Evolutionary conservation across 805 yeast species (phyloP).

Genomic region (Teunomyces gatunensis): DNA sequence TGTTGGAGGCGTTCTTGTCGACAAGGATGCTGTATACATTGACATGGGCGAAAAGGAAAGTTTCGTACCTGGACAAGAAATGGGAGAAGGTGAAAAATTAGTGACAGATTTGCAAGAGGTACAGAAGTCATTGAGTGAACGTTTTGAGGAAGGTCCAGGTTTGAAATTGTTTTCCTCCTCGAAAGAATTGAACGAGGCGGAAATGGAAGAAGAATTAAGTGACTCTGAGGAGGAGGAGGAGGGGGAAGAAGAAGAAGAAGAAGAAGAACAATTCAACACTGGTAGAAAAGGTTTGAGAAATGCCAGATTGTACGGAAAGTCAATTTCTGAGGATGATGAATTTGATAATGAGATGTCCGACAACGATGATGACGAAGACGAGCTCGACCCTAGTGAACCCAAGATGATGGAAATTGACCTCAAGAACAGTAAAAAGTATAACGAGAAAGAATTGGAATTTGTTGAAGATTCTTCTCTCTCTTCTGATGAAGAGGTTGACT

Average conservation of each 20-base stretch:
- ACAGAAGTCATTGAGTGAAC: slow-evolving; percentile 55
- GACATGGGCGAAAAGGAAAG: slow-evolving; percentile 62
- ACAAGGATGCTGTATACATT: slow-evolving; percentile 95
- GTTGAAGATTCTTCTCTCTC: slow-evolving; percentile 49
- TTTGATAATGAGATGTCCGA: slow-evolving; percentile 40
- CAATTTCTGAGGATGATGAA: slow-evolving; percentile 48
- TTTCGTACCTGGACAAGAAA: slow-evolving; percentile 59
- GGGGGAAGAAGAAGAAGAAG: slow-evolving; percentile 33
- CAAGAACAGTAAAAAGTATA: slow-evolving; percentile 28
- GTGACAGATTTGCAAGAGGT: slow-evolving; percentile 81
- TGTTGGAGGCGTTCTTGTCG: slow-evolving; percentile 97
- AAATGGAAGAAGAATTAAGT: slow-evolving; percentile 36
- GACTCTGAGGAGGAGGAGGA: slow-evolving; percentile 37
- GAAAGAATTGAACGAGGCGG: slow-evolving; percentile 41
- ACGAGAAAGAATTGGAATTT: slow-evolving; percentile 37
- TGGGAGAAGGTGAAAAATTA: slow-evolving; percentile 82
- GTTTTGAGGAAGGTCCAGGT: slow-evolving; percentile 62
- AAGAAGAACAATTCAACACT: slow-evolving; percentile 34
- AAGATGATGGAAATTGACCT: slow-evolving; percentile 50
- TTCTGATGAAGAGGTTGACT: slow-evolving; percentile 39
- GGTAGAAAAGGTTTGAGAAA: slow-evolving; percentile 69
- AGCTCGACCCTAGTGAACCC: slow-evolving; percentile 34
- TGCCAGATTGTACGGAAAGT: slow-evolving; percentile 52
- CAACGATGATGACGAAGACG: slow-evolving; percentile 40
- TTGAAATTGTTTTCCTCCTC: slow-evolving; percentile 70